A percentile compares a stretch with the other conserved stretches of the same genome.
Evolutionary conservation across 2,329 filamentous ascomycete species (phyloP).

Genomic region (Xylogone sp.): DNA sequence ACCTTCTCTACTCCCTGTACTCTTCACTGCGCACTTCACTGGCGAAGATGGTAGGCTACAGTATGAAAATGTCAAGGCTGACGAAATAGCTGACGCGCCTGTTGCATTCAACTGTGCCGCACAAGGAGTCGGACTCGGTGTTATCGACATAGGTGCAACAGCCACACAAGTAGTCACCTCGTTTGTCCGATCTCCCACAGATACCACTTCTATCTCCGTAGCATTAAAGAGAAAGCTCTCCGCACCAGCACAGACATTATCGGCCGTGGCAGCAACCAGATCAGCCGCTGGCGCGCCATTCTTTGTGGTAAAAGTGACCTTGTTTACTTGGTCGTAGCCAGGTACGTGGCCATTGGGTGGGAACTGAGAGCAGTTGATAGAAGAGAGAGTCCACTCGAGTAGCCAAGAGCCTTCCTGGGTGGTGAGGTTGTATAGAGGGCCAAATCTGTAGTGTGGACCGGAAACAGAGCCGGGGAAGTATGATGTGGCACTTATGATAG

Average conservation of each 20-base stretch:
- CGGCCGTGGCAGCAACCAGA: conserved; percentile 6
- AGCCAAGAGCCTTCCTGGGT: conserved; percentile 2
- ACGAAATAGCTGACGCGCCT: conserved; percentile 2
- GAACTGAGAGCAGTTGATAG: not conserved
- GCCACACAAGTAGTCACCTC: not conserved
- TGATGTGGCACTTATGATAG: not conserved
- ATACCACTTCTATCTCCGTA: not conserved
- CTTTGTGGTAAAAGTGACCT: conserved; percentile 1
- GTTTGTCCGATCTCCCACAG: not conserved
- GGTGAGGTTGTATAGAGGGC: not conserved
- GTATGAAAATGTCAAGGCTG: not conserved
- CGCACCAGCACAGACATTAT: not conserved
- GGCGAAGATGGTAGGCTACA: not conserved
- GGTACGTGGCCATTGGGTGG: not conserved
- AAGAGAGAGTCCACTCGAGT: not conserved
- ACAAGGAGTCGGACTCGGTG: conserved; percentile 3
- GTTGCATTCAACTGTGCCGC: conserved; percentile 4
- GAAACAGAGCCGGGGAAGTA: conserved; percentile 1
- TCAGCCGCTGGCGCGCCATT: conserved; percentile 2
- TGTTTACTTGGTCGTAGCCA: not conserved
- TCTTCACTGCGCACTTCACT: not conserved
- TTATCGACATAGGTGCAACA: conserved; percentile 1
- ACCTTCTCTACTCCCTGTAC: not conserved
- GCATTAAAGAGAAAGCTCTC: not conserved
- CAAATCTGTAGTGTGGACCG: not conserved